phyloP scores from a whole-genome alignment of 225 moss, liverwort and hornwort species.

The Sphagnum contortum region DNA sequence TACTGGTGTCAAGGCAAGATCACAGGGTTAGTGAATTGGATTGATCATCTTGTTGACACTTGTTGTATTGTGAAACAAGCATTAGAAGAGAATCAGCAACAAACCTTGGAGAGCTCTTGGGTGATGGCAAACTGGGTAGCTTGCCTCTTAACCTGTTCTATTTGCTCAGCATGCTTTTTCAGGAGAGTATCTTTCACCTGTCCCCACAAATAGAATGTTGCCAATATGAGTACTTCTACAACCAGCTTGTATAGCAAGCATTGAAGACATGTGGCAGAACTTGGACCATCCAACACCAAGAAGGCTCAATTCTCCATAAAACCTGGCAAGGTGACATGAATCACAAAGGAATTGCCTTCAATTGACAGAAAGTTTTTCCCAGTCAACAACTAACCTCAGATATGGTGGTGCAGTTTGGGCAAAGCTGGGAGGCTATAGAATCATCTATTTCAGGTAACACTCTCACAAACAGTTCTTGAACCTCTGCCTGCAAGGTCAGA shows the following conservation, averaged over 20 bases:
- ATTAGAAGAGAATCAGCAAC: background rate
- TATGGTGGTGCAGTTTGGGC: slow-evolving; percentile 60
- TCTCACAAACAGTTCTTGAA: slow-evolving; percentile 78
- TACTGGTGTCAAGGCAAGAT: too few species aligned
- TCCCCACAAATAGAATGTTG: background rate
- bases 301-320: too few species aligned
- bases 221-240: background rate
- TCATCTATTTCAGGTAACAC: slow-evolving; percentile 70
- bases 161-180: slow-evolving; percentile 61
- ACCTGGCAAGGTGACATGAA: too few species aligned
- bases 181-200: slow-evolving; percentile 69
- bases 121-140: slow-evolving; percentile 65
- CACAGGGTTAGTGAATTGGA: too few species aligned
- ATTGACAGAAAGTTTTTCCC: too few species aligned
- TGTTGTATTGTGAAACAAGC: too few species aligned
- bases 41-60: too few species aligned
- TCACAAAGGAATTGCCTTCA: too few species aligned
- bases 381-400: slow-evolving; percentile 46
- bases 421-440: slow-evolving; percentile 63
- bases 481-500: slow-evolving; percentile 46
- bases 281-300: slow-evolving; percentile 9
- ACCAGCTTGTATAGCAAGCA: background rate
- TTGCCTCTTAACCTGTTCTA: slow-evolving; percentile 56
- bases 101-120: slow-evolving; percentile 74
- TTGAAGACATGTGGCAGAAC: background rate